Conservation (phyloP, 169 alveolate genomes). For the Plasmodium fragile region DNA sequence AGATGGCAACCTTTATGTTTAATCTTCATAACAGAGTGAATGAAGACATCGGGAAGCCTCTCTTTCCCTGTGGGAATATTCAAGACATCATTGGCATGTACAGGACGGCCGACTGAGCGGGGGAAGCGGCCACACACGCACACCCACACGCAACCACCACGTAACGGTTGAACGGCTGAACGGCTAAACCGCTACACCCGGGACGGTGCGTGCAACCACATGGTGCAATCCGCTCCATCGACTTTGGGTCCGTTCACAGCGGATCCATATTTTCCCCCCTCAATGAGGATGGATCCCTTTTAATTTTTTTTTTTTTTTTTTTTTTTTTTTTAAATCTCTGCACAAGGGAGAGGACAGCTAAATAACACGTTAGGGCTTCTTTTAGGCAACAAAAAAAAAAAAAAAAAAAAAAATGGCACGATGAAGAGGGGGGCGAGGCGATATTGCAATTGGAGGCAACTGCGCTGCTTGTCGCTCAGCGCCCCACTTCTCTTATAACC, state of each 20-base stretch:
- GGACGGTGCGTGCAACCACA: background rate
- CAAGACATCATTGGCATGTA: slow-evolving; percentile 27
- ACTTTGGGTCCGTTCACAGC: background rate
- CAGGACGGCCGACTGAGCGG: slow-evolving; percentile 6
- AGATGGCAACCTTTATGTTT: slow-evolving; percentile 83
- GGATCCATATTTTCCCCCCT: background rate
- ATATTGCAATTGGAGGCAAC: background rate
- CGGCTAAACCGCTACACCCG: background rate
- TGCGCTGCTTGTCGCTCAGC: background rate
- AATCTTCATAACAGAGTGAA: slow-evolving; percentile 87
- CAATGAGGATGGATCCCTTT: background rate
- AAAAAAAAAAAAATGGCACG: background rate
- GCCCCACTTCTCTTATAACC: background rate
- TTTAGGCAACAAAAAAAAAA: background rate
- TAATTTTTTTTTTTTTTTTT: no score
- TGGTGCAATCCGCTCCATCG: background rate
- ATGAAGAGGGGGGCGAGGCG: background rate
- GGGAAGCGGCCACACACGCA: no score
- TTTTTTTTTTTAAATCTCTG: background rate
- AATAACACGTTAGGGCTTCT: background rate
- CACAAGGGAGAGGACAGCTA: background rate
- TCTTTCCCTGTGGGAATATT: slow-evolving; percentile 9
- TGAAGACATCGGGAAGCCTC: slow-evolving; percentile 77
- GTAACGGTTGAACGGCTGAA: no score
- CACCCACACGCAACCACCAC: no score